Percentiles rank a stretch among this genome's conserved stretches.
Conservation (phyloP, 1,139 yeast species). For the Geotrichum reessii region DNA sequence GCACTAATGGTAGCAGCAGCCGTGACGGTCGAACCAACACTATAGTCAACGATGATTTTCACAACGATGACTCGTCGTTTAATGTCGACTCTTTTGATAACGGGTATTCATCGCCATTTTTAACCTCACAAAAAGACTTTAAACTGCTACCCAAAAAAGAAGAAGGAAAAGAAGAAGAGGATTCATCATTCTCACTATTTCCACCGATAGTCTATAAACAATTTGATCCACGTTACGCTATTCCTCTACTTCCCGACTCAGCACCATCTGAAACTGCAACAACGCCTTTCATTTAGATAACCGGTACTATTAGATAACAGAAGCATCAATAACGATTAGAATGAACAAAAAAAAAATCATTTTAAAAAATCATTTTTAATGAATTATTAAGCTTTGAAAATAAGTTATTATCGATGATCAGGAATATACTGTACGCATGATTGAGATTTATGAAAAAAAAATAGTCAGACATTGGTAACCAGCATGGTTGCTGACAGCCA, state of each 20-base stretch:
- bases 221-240: constrained; percentile 6
- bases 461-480: too few relatives aligned
- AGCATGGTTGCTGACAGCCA: too few relatives aligned
- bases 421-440: too few relatives aligned
- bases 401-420: too few relatives aligned
- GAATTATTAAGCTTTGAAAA: too few relatives aligned
- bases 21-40: background rate
- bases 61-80: background rate
- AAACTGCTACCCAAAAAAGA: background rate
- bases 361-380: too few relatives aligned
- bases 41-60: background rate
- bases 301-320: background rate
- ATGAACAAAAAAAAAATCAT: background rate
- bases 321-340: background rate
- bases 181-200: background rate
- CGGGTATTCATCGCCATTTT: background rate
- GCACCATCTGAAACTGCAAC: constrained; percentile 1
- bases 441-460: too few relatives aligned
- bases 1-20: background rate
- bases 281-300: background rate
- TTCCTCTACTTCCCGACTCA: constrained; percentile 10
- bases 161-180: background rate
- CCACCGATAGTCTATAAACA: background rate
- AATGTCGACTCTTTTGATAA: background rate
- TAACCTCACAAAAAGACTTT: background rate